phyloP scores from a whole-genome alignment of 202 grass and related monocot genomes.

The Carex arenaria region DNA sequence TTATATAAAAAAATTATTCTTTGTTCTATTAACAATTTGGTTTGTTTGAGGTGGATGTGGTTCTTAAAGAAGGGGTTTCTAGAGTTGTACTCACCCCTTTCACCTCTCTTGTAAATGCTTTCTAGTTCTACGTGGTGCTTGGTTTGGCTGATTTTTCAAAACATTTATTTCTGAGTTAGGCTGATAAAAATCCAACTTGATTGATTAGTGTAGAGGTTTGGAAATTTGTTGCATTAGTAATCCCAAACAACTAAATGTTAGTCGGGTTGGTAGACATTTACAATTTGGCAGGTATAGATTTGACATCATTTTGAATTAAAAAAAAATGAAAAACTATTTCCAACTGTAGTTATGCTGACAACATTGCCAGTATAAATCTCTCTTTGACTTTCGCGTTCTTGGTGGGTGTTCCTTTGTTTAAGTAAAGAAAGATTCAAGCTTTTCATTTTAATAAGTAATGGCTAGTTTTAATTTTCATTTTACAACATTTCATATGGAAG shows the following conservation, averaged over 20 bases:
- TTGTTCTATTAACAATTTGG: slow-evolving; percentile 8
- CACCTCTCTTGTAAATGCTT: slow-evolving; percentile 25
- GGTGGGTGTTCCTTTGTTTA: too few species aligned
- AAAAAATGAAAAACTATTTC: background rate
- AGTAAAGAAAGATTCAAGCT: background rate
- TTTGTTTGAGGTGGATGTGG: slow-evolving; percentile 4
- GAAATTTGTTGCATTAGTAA: background rate
- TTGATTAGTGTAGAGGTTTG: background rate
- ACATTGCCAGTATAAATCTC: too few species aligned
- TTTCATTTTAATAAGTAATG: background rate
- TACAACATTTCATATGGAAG: background rate
- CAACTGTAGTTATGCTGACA: background rate
- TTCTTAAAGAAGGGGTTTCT: background rate
- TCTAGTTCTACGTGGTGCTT: background rate
- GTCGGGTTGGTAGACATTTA: background rate
- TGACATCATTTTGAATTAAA: background rate
- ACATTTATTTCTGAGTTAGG: background rate
- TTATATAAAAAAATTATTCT: slow-evolving; percentile 6
- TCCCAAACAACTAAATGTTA: background rate
- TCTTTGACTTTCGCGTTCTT: too few species aligned
- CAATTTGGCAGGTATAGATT: background rate
- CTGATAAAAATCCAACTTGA: background rate
- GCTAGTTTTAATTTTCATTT: background rate
- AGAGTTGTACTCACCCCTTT: background rate
- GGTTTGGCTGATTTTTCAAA: slow-evolving; percentile 13